Evolutionary conservation across 2,329 filamentous ascomycete genomes (phyloP).

Genomic region (Fusarium circinatum): DNA sequence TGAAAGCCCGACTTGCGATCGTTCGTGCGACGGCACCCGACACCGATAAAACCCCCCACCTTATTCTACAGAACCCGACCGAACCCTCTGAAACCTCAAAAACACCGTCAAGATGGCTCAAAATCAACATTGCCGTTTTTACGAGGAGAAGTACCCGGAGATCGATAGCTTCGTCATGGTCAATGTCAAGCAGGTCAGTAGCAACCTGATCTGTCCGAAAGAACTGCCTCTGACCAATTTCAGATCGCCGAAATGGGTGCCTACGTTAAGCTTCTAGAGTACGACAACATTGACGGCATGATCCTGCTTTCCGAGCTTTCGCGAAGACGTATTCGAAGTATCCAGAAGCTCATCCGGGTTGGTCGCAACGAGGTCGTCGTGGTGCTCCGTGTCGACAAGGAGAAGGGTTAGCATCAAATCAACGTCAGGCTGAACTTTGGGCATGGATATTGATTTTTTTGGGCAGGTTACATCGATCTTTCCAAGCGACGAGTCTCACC

Average conservation of each 20-base stretch:
- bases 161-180: conserved; percentile 99
- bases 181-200: conserved; percentile 92
- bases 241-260: conserved; percentile 99
- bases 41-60: conserved; percentile 47
- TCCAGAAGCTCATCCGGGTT: conserved; percentile 98
- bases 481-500: conserved; percentile 98
- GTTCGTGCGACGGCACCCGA: conserved; percentile 41
- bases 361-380: conserved; percentile 99
- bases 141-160: conserved; percentile 93
- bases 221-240: conserved; percentile 31
- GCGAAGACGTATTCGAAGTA: conserved; percentile 96
- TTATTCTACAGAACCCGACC: conserved; percentile 40
- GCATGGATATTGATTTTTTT: conserved; percentile 34
- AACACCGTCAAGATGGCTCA: conserved; percentile 82
- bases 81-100: conserved; percentile 38
- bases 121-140: conserved; percentile 90
- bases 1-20: conserved; percentile 33
- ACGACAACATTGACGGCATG: conserved; percentile 99
- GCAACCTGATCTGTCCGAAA: conserved; percentile 16
- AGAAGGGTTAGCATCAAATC: conserved; percentile 75
- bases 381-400: conserved; percentile 98
- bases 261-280: conserved; percentile 99
- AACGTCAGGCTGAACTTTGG: conserved; percentile 24
- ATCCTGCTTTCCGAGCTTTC: conserved; percentile 98
- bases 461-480: conserved; percentile 87